Evolutionary conservation across 2,329 filamentous ascomycete species (phyloP).

Genomic region (Sporothrix humicola): DNA sequence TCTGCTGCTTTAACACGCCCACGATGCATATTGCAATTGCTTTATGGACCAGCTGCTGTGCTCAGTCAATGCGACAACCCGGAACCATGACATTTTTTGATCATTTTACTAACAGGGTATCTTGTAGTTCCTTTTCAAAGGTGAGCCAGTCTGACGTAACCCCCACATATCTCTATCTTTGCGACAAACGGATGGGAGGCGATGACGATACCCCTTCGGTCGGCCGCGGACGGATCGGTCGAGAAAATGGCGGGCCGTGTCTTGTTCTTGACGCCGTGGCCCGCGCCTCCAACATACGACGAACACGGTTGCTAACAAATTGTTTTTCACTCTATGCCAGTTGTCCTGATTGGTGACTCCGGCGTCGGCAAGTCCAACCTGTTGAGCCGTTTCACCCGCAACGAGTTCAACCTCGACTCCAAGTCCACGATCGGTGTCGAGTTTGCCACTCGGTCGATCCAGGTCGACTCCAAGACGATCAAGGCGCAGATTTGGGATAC

Average conservation of each 20-base stretch:
- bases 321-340: slow-evolving; percentile 53
- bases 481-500: slow-evolving; percentile 99
- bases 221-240: neutral
- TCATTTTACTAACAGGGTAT: slow-evolving; percentile 32
- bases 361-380: slow-evolving; percentile 99
- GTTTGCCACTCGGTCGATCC: slow-evolving; percentile 97
- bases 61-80: neutral
- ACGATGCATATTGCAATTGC: neutral
- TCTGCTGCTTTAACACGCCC: neutral
- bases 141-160: slow-evolving; percentile 56
- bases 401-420: slow-evolving; percentile 99
- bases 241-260: neutral
- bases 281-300: slow-evolving; percentile 27
- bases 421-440: slow-evolving; percentile 99
- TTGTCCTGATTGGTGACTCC: slow-evolving; percentile 98
- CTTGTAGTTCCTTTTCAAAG: slow-evolving; percentile 96
- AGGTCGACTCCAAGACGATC: slow-evolving; percentile 99
- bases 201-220: neutral
- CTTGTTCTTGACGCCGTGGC: neutral
- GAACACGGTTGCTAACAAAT: slow-evolving; percentile 43
- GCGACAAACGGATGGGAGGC: neutral
- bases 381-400: slow-evolving; percentile 97
- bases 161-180: slow-evolving; percentile 7
- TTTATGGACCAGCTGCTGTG: neutral
- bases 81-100: neutral